Conservation (phyloP, 2,329 filamentous ascomycete species). For the Drechslerella coelobrocha region DNA sequence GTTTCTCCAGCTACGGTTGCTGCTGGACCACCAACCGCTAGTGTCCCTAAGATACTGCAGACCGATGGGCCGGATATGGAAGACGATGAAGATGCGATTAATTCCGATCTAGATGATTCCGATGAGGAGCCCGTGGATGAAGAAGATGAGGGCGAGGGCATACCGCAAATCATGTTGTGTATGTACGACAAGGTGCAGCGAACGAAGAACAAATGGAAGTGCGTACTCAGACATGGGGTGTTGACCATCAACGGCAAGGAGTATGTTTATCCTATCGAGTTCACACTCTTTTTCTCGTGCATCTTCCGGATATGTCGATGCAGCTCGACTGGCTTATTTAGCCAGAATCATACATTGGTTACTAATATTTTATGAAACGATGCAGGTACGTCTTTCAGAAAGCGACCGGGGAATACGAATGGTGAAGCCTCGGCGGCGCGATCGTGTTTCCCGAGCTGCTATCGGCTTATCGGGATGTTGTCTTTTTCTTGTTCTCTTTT, state of each 20-base stretch:
- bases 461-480: background rate
- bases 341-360: background rate
- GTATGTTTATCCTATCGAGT: slow-evolving; percentile 60
- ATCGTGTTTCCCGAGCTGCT: too few species aligned
- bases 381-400: slow-evolving; percentile 91
- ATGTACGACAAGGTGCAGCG: slow-evolving; percentile 99
- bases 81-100: slow-evolving; percentile 97
- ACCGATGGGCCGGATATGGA: slow-evolving; percentile 71
- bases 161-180: slow-evolving; percentile 93
- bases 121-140: slow-evolving; percentile 79
- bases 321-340: background rate
- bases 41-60: slow-evolving; percentile 57
- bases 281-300: background rate
- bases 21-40: slow-evolving; percentile 44
- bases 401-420: slow-evolving; percentile 95
- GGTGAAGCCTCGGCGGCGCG: slow-evolving; percentile 65
- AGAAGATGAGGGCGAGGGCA: slow-evolving; percentile 85
- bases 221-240: slow-evolving; percentile 94
- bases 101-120: slow-evolving; percentile 94
- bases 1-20: slow-evolving; percentile 4
- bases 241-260: slow-evolving; percentile 92
- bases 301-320: slow-evolving; percentile 3
- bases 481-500: slow-evolving; percentile 5
- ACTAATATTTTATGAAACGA: slow-evolving; percentile 53
- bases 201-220: slow-evolving; percentile 99